phyloP scores from a whole-genome alignment of 2,329 filamentous ascomycete species.

The Daldinia sp. region DNA sequence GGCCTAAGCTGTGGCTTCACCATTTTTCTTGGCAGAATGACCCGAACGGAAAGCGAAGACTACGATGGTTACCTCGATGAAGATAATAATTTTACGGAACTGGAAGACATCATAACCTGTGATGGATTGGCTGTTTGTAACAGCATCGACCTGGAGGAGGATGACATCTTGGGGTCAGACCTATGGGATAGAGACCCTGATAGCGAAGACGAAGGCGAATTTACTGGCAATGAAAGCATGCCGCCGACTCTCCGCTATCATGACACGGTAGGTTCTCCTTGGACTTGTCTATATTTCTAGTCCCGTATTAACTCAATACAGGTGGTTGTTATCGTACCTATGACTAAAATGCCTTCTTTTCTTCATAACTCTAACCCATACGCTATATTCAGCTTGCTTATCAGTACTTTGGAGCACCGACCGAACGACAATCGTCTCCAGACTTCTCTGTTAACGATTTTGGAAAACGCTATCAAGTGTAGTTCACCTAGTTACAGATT shows the following conservation, averaged over 20 bases:
- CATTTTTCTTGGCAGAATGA: slow-evolving; percentile 43
- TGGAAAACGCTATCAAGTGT: neutral
- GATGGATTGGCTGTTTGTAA: slow-evolving; percentile 21
- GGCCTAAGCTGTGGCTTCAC: slow-evolving; percentile 32
- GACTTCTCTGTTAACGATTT: neutral
- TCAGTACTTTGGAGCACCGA: neutral
- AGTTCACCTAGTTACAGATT: neutral
- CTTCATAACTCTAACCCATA: neutral
- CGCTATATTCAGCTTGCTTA: slow-evolving; percentile 3
- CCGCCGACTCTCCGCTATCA: slow-evolving; percentile 36
- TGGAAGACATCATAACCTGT: slow-evolving; percentile 20
- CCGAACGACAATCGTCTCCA: neutral
- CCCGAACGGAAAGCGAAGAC: slow-evolving; percentile 13
- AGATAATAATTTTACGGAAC: slow-evolving; percentile 11
- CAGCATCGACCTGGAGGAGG: neutral
- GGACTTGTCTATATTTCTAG: neutral
- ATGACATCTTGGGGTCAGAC: slow-evolving; percentile 35
- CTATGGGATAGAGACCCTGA: slow-evolving; percentile 32
- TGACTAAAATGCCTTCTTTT: slow-evolving; percentile 3
- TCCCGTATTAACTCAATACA: slow-evolving; percentile 8
- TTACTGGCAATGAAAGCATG: slow-evolving; percentile 38
- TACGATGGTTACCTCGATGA: slow-evolving; percentile 8
- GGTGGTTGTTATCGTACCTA: slow-evolving; percentile 35
- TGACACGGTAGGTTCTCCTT: slow-evolving; percentile 35
- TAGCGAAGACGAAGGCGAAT: slow-evolving; percentile 34